These are phyloP conservation scores for Moesziomyces parantarcticus DNA, from an alignment of 1,284 basidiomycete species.

Conservation along the genomic window DNA sequence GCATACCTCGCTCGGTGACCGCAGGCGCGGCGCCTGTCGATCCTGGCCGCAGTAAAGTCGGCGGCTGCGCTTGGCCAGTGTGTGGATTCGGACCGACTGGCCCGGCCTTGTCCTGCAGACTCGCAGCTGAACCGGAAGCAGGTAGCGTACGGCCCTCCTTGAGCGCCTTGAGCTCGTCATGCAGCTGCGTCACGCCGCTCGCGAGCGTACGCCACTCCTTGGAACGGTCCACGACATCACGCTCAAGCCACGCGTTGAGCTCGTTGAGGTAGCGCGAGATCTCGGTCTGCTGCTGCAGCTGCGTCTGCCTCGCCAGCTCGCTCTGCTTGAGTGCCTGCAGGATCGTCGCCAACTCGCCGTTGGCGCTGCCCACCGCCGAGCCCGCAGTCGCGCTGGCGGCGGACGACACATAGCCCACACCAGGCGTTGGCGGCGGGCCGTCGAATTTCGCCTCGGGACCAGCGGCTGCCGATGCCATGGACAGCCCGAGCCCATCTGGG, in stretches of 20 bases:
- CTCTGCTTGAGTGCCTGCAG: slow-evolving; percentile 52
- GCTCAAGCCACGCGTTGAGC: slow-evolving; percentile 60
- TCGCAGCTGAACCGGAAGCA: background rate
- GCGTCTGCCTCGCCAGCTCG: slow-evolving; percentile 51
- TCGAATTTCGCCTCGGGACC: slow-evolving; percentile 27
- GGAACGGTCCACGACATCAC: slow-evolving; percentile 54
- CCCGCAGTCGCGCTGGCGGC: slow-evolving; percentile 11
- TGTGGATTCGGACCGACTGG: slow-evolving; percentile 5
- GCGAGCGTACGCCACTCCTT: slow-evolving; percentile 59
- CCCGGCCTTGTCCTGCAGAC: slow-evolving; percentile 3
- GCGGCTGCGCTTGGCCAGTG: slow-evolving; percentile 4
- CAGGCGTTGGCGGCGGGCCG: slow-evolving; percentile 32
- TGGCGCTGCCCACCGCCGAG: slow-evolving; percentile 15
- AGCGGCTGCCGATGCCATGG: slow-evolving; percentile 30
- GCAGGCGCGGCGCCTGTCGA: slow-evolving; percentile 22
- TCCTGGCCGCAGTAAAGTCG: slow-evolving; percentile 21
- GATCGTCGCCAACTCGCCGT: slow-evolving; percentile 45
- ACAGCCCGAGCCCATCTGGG: slow-evolving; percentile 32
- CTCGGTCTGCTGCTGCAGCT: slow-evolving; percentile 56
- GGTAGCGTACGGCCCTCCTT: slow-evolving; percentile 30
- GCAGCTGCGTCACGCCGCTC: slow-evolving; percentile 53
- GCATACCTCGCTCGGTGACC: slow-evolving; percentile 19
- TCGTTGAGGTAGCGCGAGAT: slow-evolving; percentile 63
- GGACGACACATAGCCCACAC: slow-evolving; percentile 26
- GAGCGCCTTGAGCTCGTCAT: slow-evolving; percentile 52